Percentiles rank a stretch among this genome's conserved stretches.
These are phyloP conservation scores for Forsythia suspensa DNA, from an alignment of 257 asterid genomes.

Conservation along the genomic window DNA sequence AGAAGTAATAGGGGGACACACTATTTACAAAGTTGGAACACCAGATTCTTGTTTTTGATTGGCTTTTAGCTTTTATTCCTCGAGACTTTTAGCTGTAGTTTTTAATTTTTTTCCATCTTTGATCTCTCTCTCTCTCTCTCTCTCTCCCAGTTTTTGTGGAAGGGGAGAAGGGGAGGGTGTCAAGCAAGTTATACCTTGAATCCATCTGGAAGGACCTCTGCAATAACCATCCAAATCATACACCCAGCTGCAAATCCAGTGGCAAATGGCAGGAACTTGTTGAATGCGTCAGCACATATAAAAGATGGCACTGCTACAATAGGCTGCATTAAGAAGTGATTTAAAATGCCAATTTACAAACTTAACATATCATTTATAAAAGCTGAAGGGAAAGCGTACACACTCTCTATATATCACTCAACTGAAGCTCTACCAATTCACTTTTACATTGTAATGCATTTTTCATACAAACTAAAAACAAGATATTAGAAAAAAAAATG, in stretches of 20 bases:
- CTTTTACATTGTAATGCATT: background rate
- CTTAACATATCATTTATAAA: conserved; percentile 5
- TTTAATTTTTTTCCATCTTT: no score
- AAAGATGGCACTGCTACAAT: conserved; percentile 97
- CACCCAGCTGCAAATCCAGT: conserved; percentile 99
- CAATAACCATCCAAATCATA: conserved; percentile 98
- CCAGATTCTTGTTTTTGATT: background rate
- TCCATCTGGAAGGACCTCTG: conserved; percentile 96
- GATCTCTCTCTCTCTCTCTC: no score
- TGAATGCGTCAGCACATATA: conserved; percentile 91
- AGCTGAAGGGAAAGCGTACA: background rate
- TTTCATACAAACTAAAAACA: background rate
- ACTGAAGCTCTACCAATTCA: background rate
- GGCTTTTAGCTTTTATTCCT: background rate
- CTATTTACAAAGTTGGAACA: background rate
- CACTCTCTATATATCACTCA: background rate
- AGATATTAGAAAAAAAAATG: background rate
- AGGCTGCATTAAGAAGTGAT: conserved; percentile 64
- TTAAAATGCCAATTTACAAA: conserved; percentile 23
- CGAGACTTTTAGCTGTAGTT: background rate
- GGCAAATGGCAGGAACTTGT: conserved; percentile 93
- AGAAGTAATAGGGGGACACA: background rate
- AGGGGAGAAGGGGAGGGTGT: background rate
- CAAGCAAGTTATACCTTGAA: conserved; percentile 60
- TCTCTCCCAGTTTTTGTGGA: no score